Evolutionary conservation across 495 filamentous ascomycete species (phyloP).

Genomic region (Penicillium diatomitis): DNA sequence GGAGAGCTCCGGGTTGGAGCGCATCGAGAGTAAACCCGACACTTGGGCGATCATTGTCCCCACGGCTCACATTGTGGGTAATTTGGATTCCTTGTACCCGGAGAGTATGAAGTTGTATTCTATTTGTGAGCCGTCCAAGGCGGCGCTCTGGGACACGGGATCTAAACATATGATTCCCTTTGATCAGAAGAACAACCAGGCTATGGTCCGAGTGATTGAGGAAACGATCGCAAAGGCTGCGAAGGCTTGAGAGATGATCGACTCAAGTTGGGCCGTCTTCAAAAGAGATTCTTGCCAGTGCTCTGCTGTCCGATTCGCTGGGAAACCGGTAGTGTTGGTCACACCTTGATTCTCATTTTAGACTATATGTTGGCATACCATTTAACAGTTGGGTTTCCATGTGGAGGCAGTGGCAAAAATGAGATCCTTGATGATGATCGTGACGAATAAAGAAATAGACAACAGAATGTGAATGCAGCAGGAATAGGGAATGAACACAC

Average conservation of each 20-base stretch:
- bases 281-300: too few species aligned
- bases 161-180: slow-evolving; percentile 33
- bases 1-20: slow-evolving; percentile 16
- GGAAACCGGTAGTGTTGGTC: background rate
- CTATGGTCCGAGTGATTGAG: slow-evolving; percentile 23
- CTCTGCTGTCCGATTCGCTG: background rate
- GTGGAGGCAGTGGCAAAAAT: too few species aligned
- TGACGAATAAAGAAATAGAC: background rate
- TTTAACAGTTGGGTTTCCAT: too few species aligned
- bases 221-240: slow-evolving; percentile 20
- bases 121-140: slow-evolving; percentile 28
- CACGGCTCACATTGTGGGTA: slow-evolving; percentile 34
- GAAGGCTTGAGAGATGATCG: background rate
- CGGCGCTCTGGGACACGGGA: slow-evolving; percentile 29
- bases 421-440: too few species aligned
- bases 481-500: background rate
- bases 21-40: slow-evolving; percentile 8
- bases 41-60: slow-evolving; percentile 22
- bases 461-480: background rate
- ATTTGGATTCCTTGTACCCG: slow-evolving; percentile 21
- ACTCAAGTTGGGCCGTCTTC: background rate
- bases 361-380: too few species aligned
- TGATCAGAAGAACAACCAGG: slow-evolving; percentile 27
- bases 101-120: slow-evolving; percentile 22
- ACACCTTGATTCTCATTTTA: too few species aligned